These are phyloP conservation scores for Vigna hirtella DNA, from an alignment of 306 rosid genomes.

Conservation along the genomic window DNA sequence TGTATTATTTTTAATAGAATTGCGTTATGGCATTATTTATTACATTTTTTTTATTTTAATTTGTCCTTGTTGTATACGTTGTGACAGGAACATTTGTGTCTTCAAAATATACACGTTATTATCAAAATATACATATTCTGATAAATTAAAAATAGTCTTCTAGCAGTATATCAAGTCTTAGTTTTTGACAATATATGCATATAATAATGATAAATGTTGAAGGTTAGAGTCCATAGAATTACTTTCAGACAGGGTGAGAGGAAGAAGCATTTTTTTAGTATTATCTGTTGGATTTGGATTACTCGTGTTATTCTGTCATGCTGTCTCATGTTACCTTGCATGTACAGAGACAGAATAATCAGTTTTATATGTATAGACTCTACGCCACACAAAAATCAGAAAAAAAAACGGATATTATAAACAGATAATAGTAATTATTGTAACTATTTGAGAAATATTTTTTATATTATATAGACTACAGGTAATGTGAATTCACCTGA, in stretches of 20 bases:
- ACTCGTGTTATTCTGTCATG: not conserved
- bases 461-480: not conserved
- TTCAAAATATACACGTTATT: too few relatives aligned
- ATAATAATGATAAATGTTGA: not conserved
- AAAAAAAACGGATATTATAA: not conserved
- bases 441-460: not conserved
- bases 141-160: too few relatives aligned
- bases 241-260: not conserved
- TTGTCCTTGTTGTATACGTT: too few relatives aligned
- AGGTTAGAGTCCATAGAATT: not conserved
- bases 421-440: not conserved
- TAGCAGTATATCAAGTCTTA: too few relatives aligned
- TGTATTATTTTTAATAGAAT: not conserved
- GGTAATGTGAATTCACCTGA: too few relatives aligned
- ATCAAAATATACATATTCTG: too few relatives aligned
- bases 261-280: constrained; percentile 8
- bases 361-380: not conserved
- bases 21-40: not conserved
- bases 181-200: not conserved
- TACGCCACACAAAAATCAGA: not conserved
- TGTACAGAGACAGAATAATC: not conserved
- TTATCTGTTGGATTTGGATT: not conserved
- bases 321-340: not conserved
- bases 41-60: too few relatives aligned
- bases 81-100: too few relatives aligned